A percentile compares a stretch with the other conserved stretches of the same genome.
phyloP scores from a whole-genome alignment of 2,329 filamentous ascomycete species.

The Balansia obtecta region DNA sequence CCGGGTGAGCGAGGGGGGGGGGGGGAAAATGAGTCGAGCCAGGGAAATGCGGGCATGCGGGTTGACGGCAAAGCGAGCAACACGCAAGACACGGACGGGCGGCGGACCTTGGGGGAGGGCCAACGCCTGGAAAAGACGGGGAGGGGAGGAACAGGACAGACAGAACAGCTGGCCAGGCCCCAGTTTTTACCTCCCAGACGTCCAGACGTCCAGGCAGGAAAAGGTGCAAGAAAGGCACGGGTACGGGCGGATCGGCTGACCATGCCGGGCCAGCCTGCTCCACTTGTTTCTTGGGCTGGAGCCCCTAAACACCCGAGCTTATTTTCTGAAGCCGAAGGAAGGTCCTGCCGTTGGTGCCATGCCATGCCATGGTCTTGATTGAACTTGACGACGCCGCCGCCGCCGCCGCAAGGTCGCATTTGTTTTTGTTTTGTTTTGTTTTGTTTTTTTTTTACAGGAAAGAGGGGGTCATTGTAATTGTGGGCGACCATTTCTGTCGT shows the following conservation, averaged over 20 bases:
- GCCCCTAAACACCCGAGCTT: too few species aligned
- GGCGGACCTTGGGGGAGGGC: conserved; percentile 5
- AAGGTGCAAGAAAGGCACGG: conserved; percentile 1
- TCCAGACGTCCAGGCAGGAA: too few species aligned
- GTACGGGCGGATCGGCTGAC: conserved; percentile 6
- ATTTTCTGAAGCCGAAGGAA: too few species aligned
- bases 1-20: neutral
- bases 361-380: too few species aligned
- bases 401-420: too few species aligned
- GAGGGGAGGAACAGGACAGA: neutral
- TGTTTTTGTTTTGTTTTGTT: too few species aligned
- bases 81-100: conserved; percentile 7
- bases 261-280: conserved; percentile 3
- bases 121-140: conserved; percentile 5
- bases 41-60: conserved; percentile 4
- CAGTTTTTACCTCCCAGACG: neutral
- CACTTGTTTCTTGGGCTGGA: neutral
- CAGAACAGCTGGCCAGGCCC: neutral
- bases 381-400: too few species aligned
- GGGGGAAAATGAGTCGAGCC: neutral
- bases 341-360: too few species aligned
- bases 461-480: too few species aligned
- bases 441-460: too few species aligned
- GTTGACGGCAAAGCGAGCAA: conserved; percentile 1
- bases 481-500: neutral